Base-by-base conservation (phyloP, 2,329 filamentous ascomycete species). In the Cyanodermella asteris region DNA sequence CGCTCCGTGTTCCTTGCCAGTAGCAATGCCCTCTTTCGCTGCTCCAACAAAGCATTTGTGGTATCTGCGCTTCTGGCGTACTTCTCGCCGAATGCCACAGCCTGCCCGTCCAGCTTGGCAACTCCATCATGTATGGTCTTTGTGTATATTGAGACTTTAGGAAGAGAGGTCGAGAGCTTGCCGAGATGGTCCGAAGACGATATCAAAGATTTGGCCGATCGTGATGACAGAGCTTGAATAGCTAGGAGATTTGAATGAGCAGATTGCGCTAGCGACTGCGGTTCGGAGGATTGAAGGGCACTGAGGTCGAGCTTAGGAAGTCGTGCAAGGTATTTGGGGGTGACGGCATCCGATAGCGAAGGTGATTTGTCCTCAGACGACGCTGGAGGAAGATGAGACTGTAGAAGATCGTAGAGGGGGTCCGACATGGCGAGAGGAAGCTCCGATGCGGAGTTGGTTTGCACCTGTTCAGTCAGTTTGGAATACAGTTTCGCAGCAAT, bases 1-100 rank as follows among this genome's bases (percentile, higher is more conserved):
- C 84, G 69, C 45, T 93, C 84, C 15, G 84, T 72, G 44, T 93
- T 94, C 23, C 77, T 65, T 11, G 78, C 67, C 10, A 94, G 58
- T 13, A 91, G 60, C 41, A 93, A 64, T 0, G 78, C 75, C 42
- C 74, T 72, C 39, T 76, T 77, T 35, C 87, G 66, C 14, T 72
- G 56, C 25, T 71, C 69, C 15, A 93, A 57, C 1, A 78, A 53
- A 24, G 69, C 61, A 36, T 69, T 72, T n/a, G n/a, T n/a, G n/a
- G n/a, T n/a, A 31, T 74, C 68, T 26, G 61, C 61, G 28, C 64
- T 67, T 40, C 75, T 76, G 47, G 72, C 73, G 46, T 91, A 93
- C 20, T 71, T 77, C 9, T 71, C 63, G 6, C 82, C 78, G 50
- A 97, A 97, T 22, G 54, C 56, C 23, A 82, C 67, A 0, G 80